Base-by-base conservation (phyloP, 306 rosid genomes). In the Quercus bicolor region DNA sequence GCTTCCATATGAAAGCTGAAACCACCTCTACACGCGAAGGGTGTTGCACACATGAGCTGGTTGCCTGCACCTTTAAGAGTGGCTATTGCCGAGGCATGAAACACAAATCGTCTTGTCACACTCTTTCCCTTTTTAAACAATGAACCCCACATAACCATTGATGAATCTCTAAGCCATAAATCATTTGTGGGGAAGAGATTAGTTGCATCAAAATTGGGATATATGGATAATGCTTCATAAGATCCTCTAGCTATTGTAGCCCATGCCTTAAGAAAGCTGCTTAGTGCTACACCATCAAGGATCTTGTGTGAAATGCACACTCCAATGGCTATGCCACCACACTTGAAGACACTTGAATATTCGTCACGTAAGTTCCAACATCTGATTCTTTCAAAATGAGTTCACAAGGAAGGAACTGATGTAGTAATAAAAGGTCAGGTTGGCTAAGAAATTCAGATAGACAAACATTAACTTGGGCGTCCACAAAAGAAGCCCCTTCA, bases 271-370 rank as follows among this genome's bases (percentile, higher is more conserved):
- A 87, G 51, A 33, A 85, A 80, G 16, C 80, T 48, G 45, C 82
- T 71, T 62, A 87, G 68, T 19, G 84, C 81, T 11, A 75, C 77
- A 4, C 86, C 91, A 37, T 88, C 91, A 3, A 75, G 73, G 19
- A 88, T 82, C 60, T 81, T 83, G 75, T 88, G 89, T 0, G 84
- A 73, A 59, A 85, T 72, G 48, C 87, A 77, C 3, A 81, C 6
- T 6, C 87, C 89, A 19, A 88, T 16, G 9, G 87, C 75, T 2
- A 81, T 72, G 31, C 86, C 91, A 0, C 91, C 89, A 5, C 89
- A 88, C 3, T 56, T 21, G 4, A 88, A 88, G 10, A 77, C 53
- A 40, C 72, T 62, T 85, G 89, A 40, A 88, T 31, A 15, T 82
- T 79, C 2, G 83, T 53, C 34, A 81, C 82, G 8, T 45, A 40